Evolutionary conservation across 2,329 filamentous ascomycete genomes (phyloP).

Genomic region (Hymenoscyphus fraxineus): DNA sequence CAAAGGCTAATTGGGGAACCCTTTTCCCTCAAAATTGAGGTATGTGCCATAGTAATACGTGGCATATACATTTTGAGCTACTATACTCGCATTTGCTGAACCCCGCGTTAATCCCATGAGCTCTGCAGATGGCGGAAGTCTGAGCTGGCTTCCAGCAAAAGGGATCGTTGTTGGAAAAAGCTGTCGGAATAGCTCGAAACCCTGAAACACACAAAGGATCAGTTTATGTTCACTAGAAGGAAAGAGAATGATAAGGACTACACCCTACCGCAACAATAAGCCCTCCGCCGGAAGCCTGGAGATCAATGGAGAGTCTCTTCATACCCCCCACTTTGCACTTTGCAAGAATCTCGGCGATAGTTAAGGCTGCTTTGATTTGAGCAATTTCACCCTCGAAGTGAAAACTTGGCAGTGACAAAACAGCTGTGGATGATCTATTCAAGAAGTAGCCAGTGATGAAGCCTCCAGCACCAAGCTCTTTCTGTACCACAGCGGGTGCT

Average conservation of each 20-base stretch:
- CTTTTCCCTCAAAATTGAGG: background rate
- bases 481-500: background rate
- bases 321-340: slow-evolving; percentile 47
- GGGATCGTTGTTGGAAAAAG: slow-evolving; percentile 21
- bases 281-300: slow-evolving; percentile 56
- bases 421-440: slow-evolving; percentile 19
- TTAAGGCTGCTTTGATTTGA: slow-evolving; percentile 11
- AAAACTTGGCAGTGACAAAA: slow-evolving; percentile 21
- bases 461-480: slow-evolving; percentile 10
- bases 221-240: slow-evolving; percentile 18
- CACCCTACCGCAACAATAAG: slow-evolving; percentile 52
- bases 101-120: slow-evolving; percentile 15
- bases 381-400: slow-evolving; percentile 30
- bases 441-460: slow-evolving; percentile 26
- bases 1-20: background rate
- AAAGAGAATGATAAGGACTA: slow-evolving; percentile 50
- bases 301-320: slow-evolving; percentile 57
- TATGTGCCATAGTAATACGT: background rate
- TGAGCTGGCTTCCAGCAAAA: background rate
- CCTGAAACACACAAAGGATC: background rate
- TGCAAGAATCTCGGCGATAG: slow-evolving; percentile 38
- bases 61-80: background rate
- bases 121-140: slow-evolving; percentile 21
- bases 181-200: slow-evolving; percentile 21
- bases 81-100: slow-evolving; percentile 5